Evolutionary conservation across 257 asterid species (phyloP).

Genomic region (Thymus mandschuricus): DNA sequence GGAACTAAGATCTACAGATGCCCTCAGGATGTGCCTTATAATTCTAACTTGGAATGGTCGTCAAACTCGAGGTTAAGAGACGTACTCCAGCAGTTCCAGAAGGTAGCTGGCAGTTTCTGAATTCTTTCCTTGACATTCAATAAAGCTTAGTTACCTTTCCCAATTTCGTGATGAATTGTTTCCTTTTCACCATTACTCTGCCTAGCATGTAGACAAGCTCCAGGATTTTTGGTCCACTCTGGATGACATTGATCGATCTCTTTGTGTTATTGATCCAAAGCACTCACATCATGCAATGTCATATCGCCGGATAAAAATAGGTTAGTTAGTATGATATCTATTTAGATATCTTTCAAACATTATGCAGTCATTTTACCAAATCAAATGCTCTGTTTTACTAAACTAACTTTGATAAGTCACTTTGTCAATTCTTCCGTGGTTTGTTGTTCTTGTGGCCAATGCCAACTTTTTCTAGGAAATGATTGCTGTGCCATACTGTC

Average conservation of each 20-base stretch:
- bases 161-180: conserved; percentile 22
- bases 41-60: conserved; percentile 62
- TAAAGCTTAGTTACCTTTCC: not conserved
- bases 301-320: conserved; percentile 65
- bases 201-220: conserved; percentile 70
- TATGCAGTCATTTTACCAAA: conserved; percentile 60
- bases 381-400: conserved; percentile 30
- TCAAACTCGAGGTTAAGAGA: conserved; percentile 57
- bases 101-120: conserved; percentile 42
- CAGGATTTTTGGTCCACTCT: conserved; percentile 71
- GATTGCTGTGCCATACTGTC: conserved; percentile 57
- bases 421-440: not conserved
- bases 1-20: conserved; percentile 24
- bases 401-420: not conserved
- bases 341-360: conserved; percentile 28
- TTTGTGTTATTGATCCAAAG: conserved; percentile 55
- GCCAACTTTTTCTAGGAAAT: conserved; percentile 47
- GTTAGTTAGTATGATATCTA: conserved; percentile 34
- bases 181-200: conserved; percentile 14
- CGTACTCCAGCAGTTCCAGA: conserved; percentile 62
- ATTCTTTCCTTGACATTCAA: not conserved
- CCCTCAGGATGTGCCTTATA: conserved; percentile 66
- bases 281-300: conserved; percentile 52
- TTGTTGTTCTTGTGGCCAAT: conserved; percentile 5
- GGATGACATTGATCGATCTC: conserved; percentile 67